phyloP scores from a whole-genome alignment of 1,284 basidiomycete species.

The Ustilago cynodontis region DNA sequence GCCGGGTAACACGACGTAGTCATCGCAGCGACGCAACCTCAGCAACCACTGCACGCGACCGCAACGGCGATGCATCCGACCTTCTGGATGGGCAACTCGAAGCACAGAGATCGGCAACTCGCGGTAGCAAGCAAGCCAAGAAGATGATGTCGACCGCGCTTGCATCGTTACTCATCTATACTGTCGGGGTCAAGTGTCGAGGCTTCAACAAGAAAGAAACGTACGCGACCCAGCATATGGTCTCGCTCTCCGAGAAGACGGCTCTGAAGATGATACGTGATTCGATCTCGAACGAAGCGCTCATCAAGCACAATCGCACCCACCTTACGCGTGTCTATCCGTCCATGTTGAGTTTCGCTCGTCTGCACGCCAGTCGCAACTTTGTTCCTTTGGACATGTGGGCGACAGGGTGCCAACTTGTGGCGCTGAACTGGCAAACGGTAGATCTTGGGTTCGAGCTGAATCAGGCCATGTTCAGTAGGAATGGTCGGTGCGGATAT shows the following conservation, averaged over 20 bases:
- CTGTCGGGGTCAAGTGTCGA: slow-evolving; percentile 92
- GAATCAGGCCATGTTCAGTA: slow-evolving; percentile 93
- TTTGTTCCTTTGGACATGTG: slow-evolving; percentile 91
- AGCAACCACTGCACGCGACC: slow-evolving; percentile 4
- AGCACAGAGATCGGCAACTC: background rate
- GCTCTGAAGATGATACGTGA: slow-evolving; percentile 61
- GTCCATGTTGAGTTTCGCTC: slow-evolving; percentile 76
- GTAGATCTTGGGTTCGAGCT: slow-evolving; percentile 77
- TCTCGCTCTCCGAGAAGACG: slow-evolving; percentile 87
- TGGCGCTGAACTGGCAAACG: slow-evolving; percentile 98
- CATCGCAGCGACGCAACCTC: slow-evolving; percentile 8
- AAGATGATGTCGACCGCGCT: slow-evolving; percentile 79
- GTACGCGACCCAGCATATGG: slow-evolving; percentile 89
- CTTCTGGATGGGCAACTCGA: slow-evolving; percentile 1
- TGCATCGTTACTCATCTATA: slow-evolving; percentile 87
- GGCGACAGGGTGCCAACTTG: slow-evolving; percentile 90
- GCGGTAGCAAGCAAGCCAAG: slow-evolving; percentile 34
- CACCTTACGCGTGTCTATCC: slow-evolving; percentile 93
- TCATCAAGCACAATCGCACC: slow-evolving; percentile 87
- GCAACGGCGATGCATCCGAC: slow-evolving; percentile 10
- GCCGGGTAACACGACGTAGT: slow-evolving; percentile 34
- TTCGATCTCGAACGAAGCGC: slow-evolving; percentile 72
- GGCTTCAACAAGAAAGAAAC: slow-evolving; percentile 90
- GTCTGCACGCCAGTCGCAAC: slow-evolving; percentile 74
- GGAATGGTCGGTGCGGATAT: slow-evolving; percentile 86